Evolutionary conservation across 768 basidiomycete genomes (phyloP).

Genomic region (Daedaleopsis sinensis): DNA sequence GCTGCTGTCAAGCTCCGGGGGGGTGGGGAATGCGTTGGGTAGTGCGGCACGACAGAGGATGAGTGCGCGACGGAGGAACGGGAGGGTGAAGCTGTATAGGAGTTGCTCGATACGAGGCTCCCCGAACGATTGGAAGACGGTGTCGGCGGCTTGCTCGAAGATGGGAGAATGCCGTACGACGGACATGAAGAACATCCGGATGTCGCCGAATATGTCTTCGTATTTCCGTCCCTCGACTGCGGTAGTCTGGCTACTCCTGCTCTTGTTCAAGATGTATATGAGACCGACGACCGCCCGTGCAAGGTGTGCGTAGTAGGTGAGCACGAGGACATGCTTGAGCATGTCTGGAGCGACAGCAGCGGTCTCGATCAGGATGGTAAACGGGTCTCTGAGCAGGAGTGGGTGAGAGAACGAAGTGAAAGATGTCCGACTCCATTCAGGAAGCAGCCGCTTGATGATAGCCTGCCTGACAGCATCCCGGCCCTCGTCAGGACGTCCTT

Average conservation of each 20-base stretch:
- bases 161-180: slow-evolving; percentile 88
- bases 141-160: slow-evolving; percentile 82
- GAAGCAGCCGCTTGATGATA: slow-evolving; percentile 86
- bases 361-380: slow-evolving; percentile 86
- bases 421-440: slow-evolving; percentile 90
- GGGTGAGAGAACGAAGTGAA: slow-evolving; percentile 84
- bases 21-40: slow-evolving; percentile 62
- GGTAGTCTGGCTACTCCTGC: slow-evolving; percentile 46
- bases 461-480: slow-evolving; percentile 78
- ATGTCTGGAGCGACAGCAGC: slow-evolving; percentile 90
- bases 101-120: slow-evolving; percentile 85
- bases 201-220: slow-evolving; percentile 78
- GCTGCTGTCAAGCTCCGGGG: slow-evolving; percentile 43
- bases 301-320: slow-evolving; percentile 90
- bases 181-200: slow-evolving; percentile 89
- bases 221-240: slow-evolving; percentile 57
- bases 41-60: slow-evolving; percentile 81
- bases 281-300: slow-evolving; percentile 86
- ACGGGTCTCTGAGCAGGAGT: slow-evolving; percentile 86
- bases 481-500: slow-evolving; percentile 71
- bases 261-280: slow-evolving; percentile 80
- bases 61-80: slow-evolving; percentile 87
- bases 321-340: slow-evolving; percentile 83
- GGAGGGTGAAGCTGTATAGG: slow-evolving; percentile 85
- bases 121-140: slow-evolving; percentile 79